Conservation (phyloP, 331 rosid genomes). For the Spiraea crenata region DNA sequence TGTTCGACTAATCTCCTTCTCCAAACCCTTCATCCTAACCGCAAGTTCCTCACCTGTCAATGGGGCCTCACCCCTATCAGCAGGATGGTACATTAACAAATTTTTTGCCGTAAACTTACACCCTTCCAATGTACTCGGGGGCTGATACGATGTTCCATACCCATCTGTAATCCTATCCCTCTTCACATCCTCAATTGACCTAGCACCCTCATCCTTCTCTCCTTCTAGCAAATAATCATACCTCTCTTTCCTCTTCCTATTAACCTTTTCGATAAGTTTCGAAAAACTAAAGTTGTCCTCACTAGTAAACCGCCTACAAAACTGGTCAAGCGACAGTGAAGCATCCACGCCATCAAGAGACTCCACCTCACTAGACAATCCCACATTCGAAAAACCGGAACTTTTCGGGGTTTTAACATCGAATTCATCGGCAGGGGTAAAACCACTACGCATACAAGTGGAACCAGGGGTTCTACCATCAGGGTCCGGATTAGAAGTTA, state of each 20-base stretch:
- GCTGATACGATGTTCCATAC: slow-evolving; percentile 89
- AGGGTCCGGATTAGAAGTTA: slow-evolving; percentile 35
- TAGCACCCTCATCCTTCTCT: slow-evolving; percentile 40
- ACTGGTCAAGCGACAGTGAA: slow-evolving; percentile 67
- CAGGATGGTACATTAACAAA: slow-evolving; percentile 90
- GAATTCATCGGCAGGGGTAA: slow-evolving; percentile 76
- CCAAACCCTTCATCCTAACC: slow-evolving; percentile 60
- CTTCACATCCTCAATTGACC: slow-evolving; percentile 68
- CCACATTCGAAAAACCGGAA: slow-evolving; percentile 27
- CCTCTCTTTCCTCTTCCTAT: slow-evolving; percentile 96
- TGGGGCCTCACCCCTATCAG: slow-evolving; percentile 83
- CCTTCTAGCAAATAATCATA: slow-evolving; percentile 66
- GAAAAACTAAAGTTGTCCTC: slow-evolving; percentile 88
- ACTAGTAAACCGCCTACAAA: slow-evolving; percentile 76
- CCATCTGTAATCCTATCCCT: slow-evolving; percentile 93
- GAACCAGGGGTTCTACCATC: slow-evolving; percentile 76
- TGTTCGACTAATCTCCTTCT: slow-evolving; percentile 63
- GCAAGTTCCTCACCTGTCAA: slow-evolving; percentile 82
- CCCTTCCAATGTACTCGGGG: slow-evolving; percentile 78
- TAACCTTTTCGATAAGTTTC: slow-evolving; percentile 75
- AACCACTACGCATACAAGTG: slow-evolving; percentile 59
- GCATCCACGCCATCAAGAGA: slow-evolving; percentile 35
- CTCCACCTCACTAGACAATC: slow-evolving; percentile 19
- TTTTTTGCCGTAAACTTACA: slow-evolving; percentile 86
- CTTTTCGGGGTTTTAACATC: slow-evolving; percentile 53